Conservation (phyloP, 2,329 filamentous ascomycete genomes). For the Dactylellina haptotyla region DNA sequence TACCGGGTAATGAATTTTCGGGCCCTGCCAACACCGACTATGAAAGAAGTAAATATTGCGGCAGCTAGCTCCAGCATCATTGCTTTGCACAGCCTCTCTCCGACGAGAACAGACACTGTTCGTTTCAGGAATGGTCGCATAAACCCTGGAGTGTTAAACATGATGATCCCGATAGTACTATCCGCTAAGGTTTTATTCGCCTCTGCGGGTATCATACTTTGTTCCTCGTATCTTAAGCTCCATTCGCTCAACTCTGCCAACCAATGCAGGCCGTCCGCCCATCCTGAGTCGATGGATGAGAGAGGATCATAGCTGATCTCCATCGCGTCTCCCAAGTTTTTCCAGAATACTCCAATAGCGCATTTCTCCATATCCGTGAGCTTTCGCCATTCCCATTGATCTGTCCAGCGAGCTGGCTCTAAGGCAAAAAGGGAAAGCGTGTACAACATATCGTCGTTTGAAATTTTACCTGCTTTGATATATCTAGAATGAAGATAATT, state of each 20-base stretch:
- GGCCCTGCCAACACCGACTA: slow-evolving; percentile 65
- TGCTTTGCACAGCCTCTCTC: slow-evolving; percentile 71
- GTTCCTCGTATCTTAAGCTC: slow-evolving; percentile 69
- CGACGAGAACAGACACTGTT: slow-evolving; percentile 71
- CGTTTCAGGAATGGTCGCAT: slow-evolving; percentile 65
- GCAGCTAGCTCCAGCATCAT: slow-evolving; percentile 66
- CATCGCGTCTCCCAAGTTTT: slow-evolving; percentile 27
- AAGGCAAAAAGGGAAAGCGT: slow-evolving; percentile 22
- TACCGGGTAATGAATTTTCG: slow-evolving; percentile 70
- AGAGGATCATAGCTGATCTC: slow-evolving; percentile 20
- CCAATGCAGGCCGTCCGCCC: slow-evolving; percentile 67
- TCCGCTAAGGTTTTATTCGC: slow-evolving; percentile 68
- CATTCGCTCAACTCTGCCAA: slow-evolving; percentile 66
- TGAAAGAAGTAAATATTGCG: slow-evolving; percentile 57
- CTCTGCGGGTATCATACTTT: slow-evolving; percentile 67
- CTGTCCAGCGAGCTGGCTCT: slow-evolving; percentile 8
- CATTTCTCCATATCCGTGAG: slow-evolving; percentile 24
- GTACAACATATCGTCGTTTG: slow-evolving; percentile 34
- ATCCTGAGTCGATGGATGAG: slow-evolving; percentile 60
- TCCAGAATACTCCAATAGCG: slow-evolving; percentile 31
- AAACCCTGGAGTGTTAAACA: slow-evolving; percentile 62
- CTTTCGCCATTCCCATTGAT: slow-evolving; percentile 17
- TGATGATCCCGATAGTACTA: slow-evolving; percentile 70
- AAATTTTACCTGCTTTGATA: slow-evolving; percentile 29
- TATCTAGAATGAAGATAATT: slow-evolving; percentile 38